These are phyloP conservation scores for Cryomyces minteri DNA, from an alignment of 495 filamentous ascomycete species.

Conservation along the genomic window DNA sequence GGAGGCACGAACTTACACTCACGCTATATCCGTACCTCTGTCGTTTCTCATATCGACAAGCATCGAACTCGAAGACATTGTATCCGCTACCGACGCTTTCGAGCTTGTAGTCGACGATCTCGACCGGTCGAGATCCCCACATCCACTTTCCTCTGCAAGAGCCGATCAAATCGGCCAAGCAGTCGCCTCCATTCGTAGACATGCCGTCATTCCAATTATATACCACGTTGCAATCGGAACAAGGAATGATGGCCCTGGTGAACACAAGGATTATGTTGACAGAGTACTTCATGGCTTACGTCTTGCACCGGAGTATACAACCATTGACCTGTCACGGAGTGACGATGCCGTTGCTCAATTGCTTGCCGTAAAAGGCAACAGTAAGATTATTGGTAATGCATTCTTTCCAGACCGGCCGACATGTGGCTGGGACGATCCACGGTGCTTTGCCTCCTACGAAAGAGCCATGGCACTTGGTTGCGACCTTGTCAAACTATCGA, in stretches of 20 bases:
- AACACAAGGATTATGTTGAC: constrained; percentile 31
- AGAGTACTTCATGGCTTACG: constrained; percentile 50
- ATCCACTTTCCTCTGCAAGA: constrained; percentile 4
- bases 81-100: constrained; percentile 52
- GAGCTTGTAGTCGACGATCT: constrained; percentile 44
- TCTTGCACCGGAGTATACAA: constrained; percentile 55
- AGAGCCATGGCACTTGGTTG: constrained; percentile 40
- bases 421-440: constrained; percentile 42
- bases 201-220: constrained; percentile 48
- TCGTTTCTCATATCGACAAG: constrained; percentile 35
- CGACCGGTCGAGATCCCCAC: neutral
- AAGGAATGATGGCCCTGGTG: constrained; percentile 12
- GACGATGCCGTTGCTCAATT: constrained; percentile 32
- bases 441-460: constrained; percentile 23
- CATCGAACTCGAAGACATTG: constrained; percentile 41
- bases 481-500: constrained; percentile 49
- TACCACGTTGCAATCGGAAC: constrained; percentile 38
- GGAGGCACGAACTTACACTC: constrained; percentile 45
- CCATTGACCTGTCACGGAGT: constrained; percentile 42
- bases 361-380: constrained; percentile 38
- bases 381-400: constrained; percentile 57
- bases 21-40: constrained; percentile 43
- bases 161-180: constrained; percentile 33
- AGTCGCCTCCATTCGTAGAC: constrained; percentile 41
- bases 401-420: constrained; percentile 4